Base-by-base conservation (phyloP, 805 yeast species). In the Candida jianshihensis region DNA sequence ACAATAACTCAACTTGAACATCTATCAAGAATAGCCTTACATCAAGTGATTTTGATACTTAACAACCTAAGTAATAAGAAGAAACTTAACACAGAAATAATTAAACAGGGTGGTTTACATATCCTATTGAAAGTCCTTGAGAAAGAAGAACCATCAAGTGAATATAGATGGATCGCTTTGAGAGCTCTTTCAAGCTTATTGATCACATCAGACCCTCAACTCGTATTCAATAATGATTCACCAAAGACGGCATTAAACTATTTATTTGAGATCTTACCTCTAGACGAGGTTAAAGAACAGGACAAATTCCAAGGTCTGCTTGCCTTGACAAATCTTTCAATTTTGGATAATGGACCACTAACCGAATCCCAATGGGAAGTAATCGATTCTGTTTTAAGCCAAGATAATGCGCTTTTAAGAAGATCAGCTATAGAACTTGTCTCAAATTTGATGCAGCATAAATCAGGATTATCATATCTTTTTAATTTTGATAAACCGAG, bases 271-370 rank as follows among this genome's bases (percentile, higher is more conserved):
- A 49, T 70, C 21, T 36, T 64, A 12, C 49, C 55, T 3, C 31
- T 41, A 7, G 55, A 51, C 10, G 51, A 50, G 7, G 27, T 51
- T 5, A 40, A 56, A 2, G 19, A 34, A 4, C 65, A 46, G 26
- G 68, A 64, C 39, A 65, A 69, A 16, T 71, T 69, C 44, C 81
- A 78, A 47, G 61, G 78, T 0, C 57, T 84, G 27, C 51, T 79
- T 17, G 85, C 89, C 0, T 63, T 83, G 20, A 83, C 90, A 1
- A 84, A 83, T 26, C 33, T 54, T 7, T 72, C 86, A 0, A 67
- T 85, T 0, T 40, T 66, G 2, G 63, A 61, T 30, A 63, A 62
- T 10, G 61, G 64, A 5, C 56, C 61, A 55, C 26, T 57, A 51
- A 38, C 54, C 34, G 26, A 43, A 44, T 20, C 50, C 46, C 31